Evolutionary conservation across 768 basidiomycete species (phyloP).

Genomic region (Amanita fuliginea): DNA sequence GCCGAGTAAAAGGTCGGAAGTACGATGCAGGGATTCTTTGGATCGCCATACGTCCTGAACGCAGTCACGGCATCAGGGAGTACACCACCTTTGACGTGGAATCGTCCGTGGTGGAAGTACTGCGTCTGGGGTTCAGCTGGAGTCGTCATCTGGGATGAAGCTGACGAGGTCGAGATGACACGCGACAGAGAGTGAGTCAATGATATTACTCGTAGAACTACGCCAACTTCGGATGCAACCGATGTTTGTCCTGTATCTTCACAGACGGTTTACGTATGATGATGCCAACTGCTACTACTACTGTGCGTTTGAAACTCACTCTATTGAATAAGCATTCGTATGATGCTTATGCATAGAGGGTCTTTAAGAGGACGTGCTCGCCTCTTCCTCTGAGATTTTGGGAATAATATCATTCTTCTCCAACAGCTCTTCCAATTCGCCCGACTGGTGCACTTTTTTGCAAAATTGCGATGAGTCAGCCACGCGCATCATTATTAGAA

Average conservation of each 20-base stretch:
- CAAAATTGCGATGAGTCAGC: slow-evolving; percentile 3
- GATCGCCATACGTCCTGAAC: slow-evolving; percentile 42
- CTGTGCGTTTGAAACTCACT: too few relatives aligned
- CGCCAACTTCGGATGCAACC: too few relatives aligned
- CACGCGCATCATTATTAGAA: not conserved
- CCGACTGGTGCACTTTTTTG: slow-evolving; percentile 97
- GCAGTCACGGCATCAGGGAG: slow-evolving; percentile 48
- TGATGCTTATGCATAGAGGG: too few relatives aligned
- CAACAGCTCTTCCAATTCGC: slow-evolving; percentile 80
- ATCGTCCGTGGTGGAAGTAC: slow-evolving; percentile 44
- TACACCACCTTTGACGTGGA: slow-evolving; percentile 38
- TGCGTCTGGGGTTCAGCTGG: slow-evolving; percentile 15
- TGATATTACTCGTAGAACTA: too few relatives aligned
- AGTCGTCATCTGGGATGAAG: not conserved
- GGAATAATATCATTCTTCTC: slow-evolving; percentile 63
- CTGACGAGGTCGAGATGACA: too few relatives aligned
- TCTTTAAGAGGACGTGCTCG: not conserved
- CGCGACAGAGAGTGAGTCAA: too few relatives aligned
- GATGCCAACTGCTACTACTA: too few relatives aligned
- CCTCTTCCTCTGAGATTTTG: slow-evolving; percentile 21
- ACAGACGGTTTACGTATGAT: too few relatives aligned
- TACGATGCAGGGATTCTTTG: slow-evolving; percentile 42
- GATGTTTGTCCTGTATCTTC: too few relatives aligned
- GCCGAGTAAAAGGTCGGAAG: slow-evolving; percentile 48
- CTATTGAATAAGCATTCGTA: too few relatives aligned